phyloP scores from a whole-genome alignment of 2,329 filamentous ascomycete genomes.

The Aspergillus ustus region DNA sequence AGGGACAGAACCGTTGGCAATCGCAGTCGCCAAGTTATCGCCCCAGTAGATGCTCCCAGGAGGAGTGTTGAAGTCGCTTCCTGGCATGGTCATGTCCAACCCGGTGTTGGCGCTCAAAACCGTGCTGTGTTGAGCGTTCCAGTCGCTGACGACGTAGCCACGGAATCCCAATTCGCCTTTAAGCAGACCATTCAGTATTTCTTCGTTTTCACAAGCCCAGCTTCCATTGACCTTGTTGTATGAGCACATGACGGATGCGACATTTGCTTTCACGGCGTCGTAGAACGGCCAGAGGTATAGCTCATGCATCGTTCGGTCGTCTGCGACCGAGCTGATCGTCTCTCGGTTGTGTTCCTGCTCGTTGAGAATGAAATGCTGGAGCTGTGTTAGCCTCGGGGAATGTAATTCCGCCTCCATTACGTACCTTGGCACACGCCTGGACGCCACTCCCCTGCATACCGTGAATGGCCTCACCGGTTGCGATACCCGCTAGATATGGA shows the following conservation, averaged over 20 bases:
- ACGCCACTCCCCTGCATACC: slow-evolving; percentile 61
- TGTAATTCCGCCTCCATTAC: slow-evolving; percentile 35
- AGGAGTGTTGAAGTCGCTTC: slow-evolving; percentile 42
- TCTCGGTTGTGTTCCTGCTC: slow-evolving; percentile 64
- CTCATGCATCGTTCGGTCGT: slow-evolving; percentile 76
- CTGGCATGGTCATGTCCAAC: slow-evolving; percentile 71
- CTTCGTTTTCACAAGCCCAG: slow-evolving; percentile 79
- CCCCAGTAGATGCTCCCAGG: slow-evolving; percentile 34
- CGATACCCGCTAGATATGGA: slow-evolving; percentile 49
- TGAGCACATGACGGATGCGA: slow-evolving; percentile 56
- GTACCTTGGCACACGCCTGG: slow-evolving; percentile 26
- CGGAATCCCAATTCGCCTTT: slow-evolving; percentile 83
- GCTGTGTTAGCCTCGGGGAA: not conserved
- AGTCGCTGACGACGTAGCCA: slow-evolving; percentile 58
- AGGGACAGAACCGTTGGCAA: slow-evolving; percentile 64
- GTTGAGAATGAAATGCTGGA: slow-evolving; percentile 62
- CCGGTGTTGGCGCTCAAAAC: slow-evolving; percentile 52
- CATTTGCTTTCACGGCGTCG: slow-evolving; percentile 70
- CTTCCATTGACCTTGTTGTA: slow-evolving; percentile 75
- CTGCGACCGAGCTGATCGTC: slow-evolving; percentile 54
- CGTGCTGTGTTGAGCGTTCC: slow-evolving; percentile 51
- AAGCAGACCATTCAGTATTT: slow-evolving; percentile 73
- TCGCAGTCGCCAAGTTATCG: slow-evolving; percentile 55
- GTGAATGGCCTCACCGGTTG: slow-evolving; percentile 48
- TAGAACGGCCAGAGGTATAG: slow-evolving; percentile 79